These are phyloP conservation scores for Debaryomyces hansenii DNA, from an alignment of 805 yeast species.

Conservation along the genomic window DNA sequence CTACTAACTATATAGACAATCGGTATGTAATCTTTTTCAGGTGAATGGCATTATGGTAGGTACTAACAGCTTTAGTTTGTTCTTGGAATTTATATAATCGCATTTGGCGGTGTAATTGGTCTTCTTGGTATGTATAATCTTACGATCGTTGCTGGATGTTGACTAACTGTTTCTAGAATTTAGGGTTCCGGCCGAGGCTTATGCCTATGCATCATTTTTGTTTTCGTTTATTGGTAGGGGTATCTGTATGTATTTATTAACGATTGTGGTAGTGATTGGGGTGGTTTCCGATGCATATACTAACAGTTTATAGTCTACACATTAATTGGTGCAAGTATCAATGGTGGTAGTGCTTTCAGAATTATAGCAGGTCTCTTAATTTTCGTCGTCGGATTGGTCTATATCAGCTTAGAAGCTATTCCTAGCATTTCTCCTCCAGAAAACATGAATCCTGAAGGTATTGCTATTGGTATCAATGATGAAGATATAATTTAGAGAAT, in stretches of 20 bases:
- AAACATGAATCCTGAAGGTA: constrained; percentile 61
- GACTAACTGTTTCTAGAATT: constrained; percentile 35
- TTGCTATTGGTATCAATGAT: constrained; percentile 36
- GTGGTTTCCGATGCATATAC: constrained; percentile 8
- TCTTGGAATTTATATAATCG: constrained; percentile 57
- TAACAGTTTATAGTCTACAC: constrained; percentile 34
- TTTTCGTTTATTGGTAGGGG: constrained; percentile 79
- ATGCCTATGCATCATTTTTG: constrained; percentile 64
- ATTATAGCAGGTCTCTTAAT: constrained; percentile 58
- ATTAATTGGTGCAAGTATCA: constrained; percentile 35
- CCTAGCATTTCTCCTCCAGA: constrained; percentile 79
- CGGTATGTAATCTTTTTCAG: constrained; percentile 22
- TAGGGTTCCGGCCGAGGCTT: constrained; percentile 58
- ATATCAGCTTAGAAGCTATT: constrained; percentile 62
- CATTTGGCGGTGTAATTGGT: constrained; percentile 55
- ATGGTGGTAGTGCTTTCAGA: constrained; percentile 56
- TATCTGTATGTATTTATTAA: constrained; percentile 44
- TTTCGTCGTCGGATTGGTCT: constrained; percentile 60
- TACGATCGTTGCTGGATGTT: neutral
- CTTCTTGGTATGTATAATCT: constrained; percentile 40
- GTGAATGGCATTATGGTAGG: constrained; percentile 4
- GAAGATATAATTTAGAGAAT: constrained; percentile 34
- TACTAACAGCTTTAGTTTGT: constrained; percentile 45
- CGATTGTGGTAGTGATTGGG: no score
- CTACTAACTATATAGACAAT: constrained; percentile 30